Conservation (phyloP, 2,329 filamentous ascomycete species). For the Pseudogymnoascus sp. region DNA sequence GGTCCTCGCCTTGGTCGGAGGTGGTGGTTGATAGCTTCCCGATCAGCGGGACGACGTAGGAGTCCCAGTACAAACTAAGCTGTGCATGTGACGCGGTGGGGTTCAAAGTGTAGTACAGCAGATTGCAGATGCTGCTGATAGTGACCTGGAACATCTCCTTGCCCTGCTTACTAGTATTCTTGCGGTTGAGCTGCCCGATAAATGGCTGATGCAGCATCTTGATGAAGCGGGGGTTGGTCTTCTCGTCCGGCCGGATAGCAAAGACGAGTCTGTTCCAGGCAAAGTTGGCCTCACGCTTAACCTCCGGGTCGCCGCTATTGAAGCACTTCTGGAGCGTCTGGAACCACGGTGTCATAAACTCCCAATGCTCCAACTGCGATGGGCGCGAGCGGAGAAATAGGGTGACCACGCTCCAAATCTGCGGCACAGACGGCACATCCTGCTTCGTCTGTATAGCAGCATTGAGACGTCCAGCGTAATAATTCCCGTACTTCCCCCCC, state of each 20-base stretch:
- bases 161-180: slow-evolving; percentile 46
- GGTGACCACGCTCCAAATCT: slow-evolving; percentile 80
- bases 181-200: slow-evolving; percentile 58
- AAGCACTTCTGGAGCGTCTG: slow-evolving; percentile 74
- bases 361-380: slow-evolving; percentile 56
- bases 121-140: slow-evolving; percentile 65
- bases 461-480: slow-evolving; percentile 58
- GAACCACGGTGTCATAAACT: slow-evolving; percentile 66
- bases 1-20: slow-evolving; percentile 23
- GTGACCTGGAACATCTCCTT: slow-evolving; percentile 50
- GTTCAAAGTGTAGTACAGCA: slow-evolving; percentile 75
- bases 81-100: slow-evolving; percentile 58
- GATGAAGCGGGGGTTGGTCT: slow-evolving; percentile 44
- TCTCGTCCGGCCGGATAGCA: slow-evolving; percentile 56
- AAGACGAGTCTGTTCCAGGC: slow-evolving; percentile 84
- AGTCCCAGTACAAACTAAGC: slow-evolving; percentile 70
- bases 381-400: slow-evolving; percentile 61
- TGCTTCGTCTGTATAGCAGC: slow-evolving; percentile 59
- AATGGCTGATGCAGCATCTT: slow-evolving; percentile 63
- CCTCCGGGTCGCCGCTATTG: slow-evolving; percentile 64
- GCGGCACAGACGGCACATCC: slow-evolving; percentile 61
- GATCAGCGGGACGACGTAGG: slow-evolving; percentile 59
- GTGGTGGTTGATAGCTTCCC: slow-evolving; percentile 38
- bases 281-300: slow-evolving; percentile 67
- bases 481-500: slow-evolving; percentile 54